Evolutionary conservation across 2,329 filamentous ascomycete species (phyloP), one percentile per base, ranked within the genome.

Genomic region (Trichoderma lentiforme): DNA sequence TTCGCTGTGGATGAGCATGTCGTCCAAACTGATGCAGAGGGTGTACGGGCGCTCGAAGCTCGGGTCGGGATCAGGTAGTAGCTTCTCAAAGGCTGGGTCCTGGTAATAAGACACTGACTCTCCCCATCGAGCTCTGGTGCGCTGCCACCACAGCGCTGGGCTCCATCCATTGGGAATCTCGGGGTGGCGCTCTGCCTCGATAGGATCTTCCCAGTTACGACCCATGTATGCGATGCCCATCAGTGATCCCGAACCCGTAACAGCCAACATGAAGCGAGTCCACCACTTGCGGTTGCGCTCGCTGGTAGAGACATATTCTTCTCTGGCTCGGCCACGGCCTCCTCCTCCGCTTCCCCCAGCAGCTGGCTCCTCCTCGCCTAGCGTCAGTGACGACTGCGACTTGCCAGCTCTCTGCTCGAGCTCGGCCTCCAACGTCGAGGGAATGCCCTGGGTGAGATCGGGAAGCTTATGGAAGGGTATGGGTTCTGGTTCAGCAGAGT

Each of bases 391-490:
- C 51, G 77, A 78, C 26, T 74, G 74, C 39, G 78, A 76, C 75
- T 75, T 80, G 76, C 76, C 84, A 74, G 75, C 82, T 80, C 73
- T 78, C 32, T 84, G 82, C 0, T 84, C 82, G 71, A 91, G 88
- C 82, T 98, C 95, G 73, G 91, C 91, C 71, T 91, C 93, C 70
- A 98, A 87, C 1, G 95, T 97, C 2, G 95, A 97, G 0, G 95
- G 95, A 74, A 98, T 97, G 74, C 95, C 95, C 78, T 95, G 91
- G n/a, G 94, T 96, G 58, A 98, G 86, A 80, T 98, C 95, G 68
- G 95, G 95, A 14, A 98, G 88, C 68, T 93, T 91, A 77, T 91
- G 87, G 67, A 88, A 85, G 28, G 89, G 85, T 75, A 87, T 83
- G 72, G 83, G 76, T 66, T 84, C 81, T 65, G 78, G 77, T 66